Evolutionary conservation across 495 filamentous ascomycete species (phyloP).

Genomic region (Cenococcum geophilum): DNA sequence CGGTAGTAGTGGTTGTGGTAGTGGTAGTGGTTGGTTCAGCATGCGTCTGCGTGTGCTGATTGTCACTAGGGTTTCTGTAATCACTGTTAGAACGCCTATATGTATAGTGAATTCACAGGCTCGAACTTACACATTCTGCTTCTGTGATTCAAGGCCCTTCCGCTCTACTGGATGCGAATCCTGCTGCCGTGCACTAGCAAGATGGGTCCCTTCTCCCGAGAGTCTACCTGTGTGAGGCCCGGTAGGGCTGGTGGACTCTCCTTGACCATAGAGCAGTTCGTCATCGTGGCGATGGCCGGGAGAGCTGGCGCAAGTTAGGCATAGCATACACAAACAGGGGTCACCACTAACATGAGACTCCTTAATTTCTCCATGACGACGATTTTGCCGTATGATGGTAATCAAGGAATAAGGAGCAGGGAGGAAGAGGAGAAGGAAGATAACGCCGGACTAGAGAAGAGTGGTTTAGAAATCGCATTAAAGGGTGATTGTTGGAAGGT

Average conservation of each 20-base stretch:
- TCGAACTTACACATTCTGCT: not conserved
- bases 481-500: not conserved
- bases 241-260: not conserved
- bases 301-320: constrained; percentile 10
- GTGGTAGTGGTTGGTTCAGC: constrained; percentile 7
- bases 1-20: constrained; percentile 2
- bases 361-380: constrained; percentile 36
- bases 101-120: not conserved
- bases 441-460: not conserved
- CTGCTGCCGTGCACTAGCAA: constrained; percentile 8
- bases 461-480: not conserved
- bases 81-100: not conserved
- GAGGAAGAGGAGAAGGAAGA: constrained; percentile 1
- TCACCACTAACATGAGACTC: constrained; percentile 28
- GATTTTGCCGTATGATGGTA: not conserved
- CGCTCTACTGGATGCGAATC: not conserved
- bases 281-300: constrained; percentile 21
- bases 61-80: constrained; percentile 14
- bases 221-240: constrained; percentile 5
- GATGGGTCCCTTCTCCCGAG: constrained; percentile 24
- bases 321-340: not conserved
- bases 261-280: constrained; percentile 22
- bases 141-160: not conserved
- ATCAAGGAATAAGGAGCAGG: not conserved
- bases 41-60: constrained; percentile 14